Base-by-base conservation (phyloP, 2,329 filamentous ascomycete species). In the Cyanodermella asteris region DNA sequence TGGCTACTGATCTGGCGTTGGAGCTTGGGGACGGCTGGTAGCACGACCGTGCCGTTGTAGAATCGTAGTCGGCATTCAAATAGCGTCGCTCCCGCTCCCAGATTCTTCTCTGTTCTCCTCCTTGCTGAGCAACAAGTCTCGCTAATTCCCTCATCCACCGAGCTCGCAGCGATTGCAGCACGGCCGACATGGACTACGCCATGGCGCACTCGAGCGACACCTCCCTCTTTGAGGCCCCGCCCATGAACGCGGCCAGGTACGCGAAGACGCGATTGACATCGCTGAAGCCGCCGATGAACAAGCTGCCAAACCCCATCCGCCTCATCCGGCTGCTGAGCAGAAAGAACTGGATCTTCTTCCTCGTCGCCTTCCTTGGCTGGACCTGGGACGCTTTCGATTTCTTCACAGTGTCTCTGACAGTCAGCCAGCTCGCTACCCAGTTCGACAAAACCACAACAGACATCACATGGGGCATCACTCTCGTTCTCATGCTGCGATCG, bases 301-400 rank as follows among this genome's bases (percentile, higher is more conserved):
- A 49, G 11, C 53, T 59, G 4, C 50, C 54, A 7, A 68, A 67
- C 28, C 63, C 63, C 0, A 51, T 65, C 35, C 49, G 45, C 6
- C 46, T 62, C 0, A 43, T 68, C 13, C 39, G 45, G 11, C 40
- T 62, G 22, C 47, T 67, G 5, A 64, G 60, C 32, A 39, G 38
- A 16, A 55, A 63, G 23, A 60, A 66, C 47, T 66, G 61, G 61
- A 47, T 64, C n/a, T 63, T 64, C 43, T 66, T 64, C 40, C 38
- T 50, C 6, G 49, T 51, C 31, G 17, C 38, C 11, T 30, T 29
- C 13, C 36, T 53, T 10, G 60, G 51, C 3, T 67, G 62, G 58
- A 48, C 50, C 2, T 61, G 56, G 55, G 58, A 62, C 36, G 53
- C 62, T 1, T 64, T 68, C 28, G 64, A 69, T 37, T 69, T 68